These are phyloP conservation scores for Ophioceras dolichostomum DNA, from an alignment of 2,329 filamentous ascomycete genomes.

Conservation along the genomic window DNA sequence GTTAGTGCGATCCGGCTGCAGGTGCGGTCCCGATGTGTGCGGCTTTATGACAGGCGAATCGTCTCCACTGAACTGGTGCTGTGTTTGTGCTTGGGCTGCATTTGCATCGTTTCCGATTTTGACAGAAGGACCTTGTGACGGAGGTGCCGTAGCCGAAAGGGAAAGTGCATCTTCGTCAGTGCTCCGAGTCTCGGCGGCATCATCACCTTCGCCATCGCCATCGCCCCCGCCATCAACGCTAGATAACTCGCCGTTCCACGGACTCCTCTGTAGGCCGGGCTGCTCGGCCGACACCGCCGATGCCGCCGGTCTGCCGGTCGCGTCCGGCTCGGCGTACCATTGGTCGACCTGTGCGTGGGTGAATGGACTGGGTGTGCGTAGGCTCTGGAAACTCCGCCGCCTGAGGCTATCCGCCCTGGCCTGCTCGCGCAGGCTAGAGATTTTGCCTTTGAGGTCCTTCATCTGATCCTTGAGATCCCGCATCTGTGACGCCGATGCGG, in stretches of 20 bases:
- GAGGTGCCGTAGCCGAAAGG: too few relatives aligned
- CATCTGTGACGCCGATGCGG: slow-evolving; percentile 61
- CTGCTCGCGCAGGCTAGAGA: slow-evolving; percentile 67
- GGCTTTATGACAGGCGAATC: too few relatives aligned
- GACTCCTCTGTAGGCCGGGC: slow-evolving; percentile 7
- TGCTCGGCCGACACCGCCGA: slow-evolving; percentile 3
- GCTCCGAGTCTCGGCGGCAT: too few relatives aligned
- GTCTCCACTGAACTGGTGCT: too few relatives aligned
- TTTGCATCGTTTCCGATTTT: too few relatives aligned
- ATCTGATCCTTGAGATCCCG: slow-evolving; percentile 71
- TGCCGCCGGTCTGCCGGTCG: slow-evolving; percentile 8
- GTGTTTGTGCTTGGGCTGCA: too few relatives aligned
- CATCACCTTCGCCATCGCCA: not conserved
- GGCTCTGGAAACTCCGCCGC: slow-evolving; percentile 61
- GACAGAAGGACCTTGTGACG: too few relatives aligned
- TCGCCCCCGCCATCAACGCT: slow-evolving; percentile 14
- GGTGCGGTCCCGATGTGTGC: too few relatives aligned
- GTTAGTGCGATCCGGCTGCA: too few relatives aligned
- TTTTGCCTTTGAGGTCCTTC: slow-evolving; percentile 73
- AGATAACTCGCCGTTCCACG: slow-evolving; percentile 17
- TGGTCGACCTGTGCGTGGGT: slow-evolving; percentile 53
- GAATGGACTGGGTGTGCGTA: slow-evolving; percentile 68
- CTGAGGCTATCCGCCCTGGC: slow-evolving; percentile 69
- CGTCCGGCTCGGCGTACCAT: slow-evolving; percentile 27
- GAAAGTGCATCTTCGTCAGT: too few relatives aligned